Evolutionary conservation across 352 stramenopile species (phyloP).

Genomic region (Globisporangium cystogenes): DNA sequence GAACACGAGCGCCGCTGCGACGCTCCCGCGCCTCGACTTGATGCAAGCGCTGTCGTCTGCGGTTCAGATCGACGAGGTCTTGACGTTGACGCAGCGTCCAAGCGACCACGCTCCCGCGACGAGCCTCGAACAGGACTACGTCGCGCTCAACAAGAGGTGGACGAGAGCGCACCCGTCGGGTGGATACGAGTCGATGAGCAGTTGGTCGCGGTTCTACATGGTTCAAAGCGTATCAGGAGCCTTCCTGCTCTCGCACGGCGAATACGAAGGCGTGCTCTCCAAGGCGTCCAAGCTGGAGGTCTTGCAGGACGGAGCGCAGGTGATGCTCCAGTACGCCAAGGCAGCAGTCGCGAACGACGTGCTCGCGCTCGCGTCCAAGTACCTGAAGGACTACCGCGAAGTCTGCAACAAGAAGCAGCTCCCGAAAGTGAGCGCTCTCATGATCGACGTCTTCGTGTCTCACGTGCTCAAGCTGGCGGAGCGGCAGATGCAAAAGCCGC

Average conservation of each 20-base stretch:
- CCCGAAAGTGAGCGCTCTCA: constrained; percentile 67
- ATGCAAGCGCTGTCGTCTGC: constrained; percentile 60
- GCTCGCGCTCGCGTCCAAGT: constrained; percentile 61
- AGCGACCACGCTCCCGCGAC: not conserved
- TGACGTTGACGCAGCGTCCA: constrained; percentile 18
- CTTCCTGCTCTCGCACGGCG: constrained; percentile 26
- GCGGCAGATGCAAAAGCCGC: constrained; percentile 41
- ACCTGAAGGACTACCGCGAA: constrained; percentile 73
- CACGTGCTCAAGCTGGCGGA: constrained; percentile 75
- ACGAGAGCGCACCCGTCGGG: constrained; percentile 26
- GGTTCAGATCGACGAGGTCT: constrained; percentile 54
- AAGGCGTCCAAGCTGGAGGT: constrained; percentile 22
- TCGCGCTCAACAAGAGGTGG: constrained; percentile 36
- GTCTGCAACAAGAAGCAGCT: constrained; percentile 60
- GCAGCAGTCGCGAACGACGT: constrained; percentile 64
- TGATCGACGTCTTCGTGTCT: constrained; percentile 79
- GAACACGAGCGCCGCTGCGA: constrained; percentile 38
- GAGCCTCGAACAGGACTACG: constrained; percentile 11
- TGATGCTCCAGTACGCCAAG: constrained; percentile 68
- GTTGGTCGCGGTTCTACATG: constrained; percentile 64
- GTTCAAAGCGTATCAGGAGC: constrained; percentile 35
- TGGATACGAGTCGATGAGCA: constrained; percentile 40
- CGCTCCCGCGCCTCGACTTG: constrained; percentile 41
- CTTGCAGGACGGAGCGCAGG: constrained; percentile 22
- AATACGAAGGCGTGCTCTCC: constrained; percentile 25